Conservation (phyloP, 805 yeast genomes). For the Helenozyma baotianmanensis region DNA sequence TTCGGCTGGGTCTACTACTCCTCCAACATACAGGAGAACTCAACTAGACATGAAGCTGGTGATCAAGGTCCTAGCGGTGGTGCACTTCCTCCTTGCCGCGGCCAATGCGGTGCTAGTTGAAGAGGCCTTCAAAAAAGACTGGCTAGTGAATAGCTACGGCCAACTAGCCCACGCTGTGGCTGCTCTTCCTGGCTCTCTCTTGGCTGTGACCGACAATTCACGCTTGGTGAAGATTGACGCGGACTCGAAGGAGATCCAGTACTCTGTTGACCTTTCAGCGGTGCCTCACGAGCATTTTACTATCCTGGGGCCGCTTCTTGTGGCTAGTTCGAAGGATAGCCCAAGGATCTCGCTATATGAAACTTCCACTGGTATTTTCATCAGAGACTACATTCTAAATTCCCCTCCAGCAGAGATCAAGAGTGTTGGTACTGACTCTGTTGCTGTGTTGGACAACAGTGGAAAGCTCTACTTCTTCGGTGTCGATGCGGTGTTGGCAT, state of each 20-base stretch:
- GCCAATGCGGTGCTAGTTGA: constrained; percentile 33
- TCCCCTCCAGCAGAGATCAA: constrained; percentile 3
- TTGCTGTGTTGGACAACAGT: constrained; percentile 1
- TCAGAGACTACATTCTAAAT: constrained; percentile 3
- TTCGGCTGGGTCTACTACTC: too few relatives aligned
- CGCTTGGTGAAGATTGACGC: constrained; percentile 18
- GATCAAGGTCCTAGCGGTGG: too few relatives aligned
- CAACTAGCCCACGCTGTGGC: constrained; percentile 18
- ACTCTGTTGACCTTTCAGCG: constrained; percentile 25
- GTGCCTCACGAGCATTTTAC: constrained; percentile 5
- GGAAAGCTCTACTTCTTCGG: constrained; percentile 7
- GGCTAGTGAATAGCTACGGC: constrained; percentile 49
- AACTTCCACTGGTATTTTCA: constrained; percentile 8
- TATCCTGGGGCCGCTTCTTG: constrained; percentile 6
- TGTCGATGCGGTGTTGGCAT: constrained; percentile 1
- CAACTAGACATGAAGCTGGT: too few relatives aligned
- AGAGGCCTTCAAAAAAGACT: constrained; percentile 52
- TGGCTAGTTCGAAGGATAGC: constrained; percentile 6
- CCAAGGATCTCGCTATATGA: constrained; percentile 9
- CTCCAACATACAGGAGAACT: background rate
- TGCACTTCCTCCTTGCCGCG: constrained; percentile 2
- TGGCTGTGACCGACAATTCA: constrained; percentile 21
- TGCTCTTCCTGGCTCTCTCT: constrained; percentile 12
- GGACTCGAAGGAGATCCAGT: constrained; percentile 20
- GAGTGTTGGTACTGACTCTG: background rate